A percentile compares a stretch with the other conserved stretches of the same genome.
phyloP scores from a whole-genome alignment of 257 asterid genomes.

The Ajuga chamaepitys region DNA sequence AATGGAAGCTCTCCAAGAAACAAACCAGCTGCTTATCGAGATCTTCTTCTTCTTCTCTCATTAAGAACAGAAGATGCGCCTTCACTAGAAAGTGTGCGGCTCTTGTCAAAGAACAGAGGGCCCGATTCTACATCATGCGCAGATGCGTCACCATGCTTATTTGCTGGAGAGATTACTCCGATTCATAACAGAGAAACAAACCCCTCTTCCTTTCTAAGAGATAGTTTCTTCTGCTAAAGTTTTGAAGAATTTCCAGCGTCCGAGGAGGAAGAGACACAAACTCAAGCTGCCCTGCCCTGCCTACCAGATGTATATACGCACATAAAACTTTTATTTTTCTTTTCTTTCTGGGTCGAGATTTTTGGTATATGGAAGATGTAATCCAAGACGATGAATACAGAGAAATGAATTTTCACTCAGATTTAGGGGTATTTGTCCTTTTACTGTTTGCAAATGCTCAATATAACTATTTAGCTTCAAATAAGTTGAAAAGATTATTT shows the following conservation, averaged over 20 bases:
- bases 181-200: constrained; percentile 33
- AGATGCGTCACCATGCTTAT: constrained; percentile 86
- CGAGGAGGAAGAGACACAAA: constrained; percentile 34
- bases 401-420: background rate
- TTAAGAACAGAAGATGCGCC: constrained; percentile 52
- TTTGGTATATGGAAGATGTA: background rate
- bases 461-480: too few relatives aligned
- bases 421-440: too few relatives aligned
- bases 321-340: background rate
- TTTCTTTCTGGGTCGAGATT: background rate
- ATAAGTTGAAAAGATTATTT: too few relatives aligned
- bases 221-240: constrained; percentile 28
- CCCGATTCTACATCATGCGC: constrained; percentile 81
- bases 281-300: background rate
- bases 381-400: background rate
- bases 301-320: constrained; percentile 12
- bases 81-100: constrained; percentile 74
- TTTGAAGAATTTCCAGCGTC: constrained; percentile 44
- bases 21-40: constrained; percentile 18
- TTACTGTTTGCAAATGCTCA: too few relatives aligned
- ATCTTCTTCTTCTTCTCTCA: constrained; percentile 21
- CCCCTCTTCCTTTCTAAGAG: constrained; percentile 55
- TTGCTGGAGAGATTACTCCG: constrained; percentile 78
- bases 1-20: constrained; percentile 33
- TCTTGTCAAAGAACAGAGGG: constrained; percentile 79